A percentile compares a stretch with the other conserved stretches of the same genome.
Evolutionary conservation across 192 early-diverging fungal species (phyloP).

Genomic region (Jimgerdemannia flammicorona): DNA sequence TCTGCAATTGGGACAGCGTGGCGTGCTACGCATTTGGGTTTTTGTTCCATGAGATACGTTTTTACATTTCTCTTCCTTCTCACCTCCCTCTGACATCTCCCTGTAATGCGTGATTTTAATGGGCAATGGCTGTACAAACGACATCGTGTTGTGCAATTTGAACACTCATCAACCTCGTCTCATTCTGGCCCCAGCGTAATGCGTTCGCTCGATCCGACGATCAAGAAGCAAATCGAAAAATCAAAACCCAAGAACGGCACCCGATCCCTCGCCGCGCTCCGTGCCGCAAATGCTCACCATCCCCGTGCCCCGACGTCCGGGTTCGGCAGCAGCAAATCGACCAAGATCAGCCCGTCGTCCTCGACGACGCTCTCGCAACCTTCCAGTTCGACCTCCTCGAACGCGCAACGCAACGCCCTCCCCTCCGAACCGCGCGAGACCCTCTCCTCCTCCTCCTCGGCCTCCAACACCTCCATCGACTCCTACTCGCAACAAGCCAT

Average conservation of each 20-base stretch:
- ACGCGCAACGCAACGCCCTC: not conserved
- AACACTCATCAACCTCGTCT: too few relatives aligned
- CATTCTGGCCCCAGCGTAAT: not conserved
- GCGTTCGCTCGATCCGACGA: constrained; percentile 4
- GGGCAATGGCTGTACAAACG: too few relatives aligned
- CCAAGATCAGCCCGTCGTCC: not conserved
- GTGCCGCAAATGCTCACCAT: constrained; percentile 3
- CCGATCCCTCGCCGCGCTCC: constrained; percentile 3
- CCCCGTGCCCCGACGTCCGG: not conserved
- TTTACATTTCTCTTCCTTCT: too few relatives aligned
- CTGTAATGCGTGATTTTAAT: too few relatives aligned
- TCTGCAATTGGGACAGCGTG: too few relatives aligned
- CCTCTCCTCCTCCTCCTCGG: constrained; percentile 1
- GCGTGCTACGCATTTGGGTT: too few relatives aligned
- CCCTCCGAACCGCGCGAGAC: not conserved
- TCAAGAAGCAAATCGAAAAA: constrained; percentile 1
- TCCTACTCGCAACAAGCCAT: constrained; percentile 6
- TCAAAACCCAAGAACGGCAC: constrained; percentile 1
- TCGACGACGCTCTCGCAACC: not conserved
- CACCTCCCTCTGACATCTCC: too few relatives aligned
- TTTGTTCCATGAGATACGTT: too few relatives aligned
- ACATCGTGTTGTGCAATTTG: too few relatives aligned
- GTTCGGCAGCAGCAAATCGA: not conserved
- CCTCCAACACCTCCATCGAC: constrained; percentile 7
- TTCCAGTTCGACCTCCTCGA: not conserved